phyloP scores from a whole-genome alignment of 2,329 filamentous ascomycete species.

The Lachnellula subtilissima region DNA sequence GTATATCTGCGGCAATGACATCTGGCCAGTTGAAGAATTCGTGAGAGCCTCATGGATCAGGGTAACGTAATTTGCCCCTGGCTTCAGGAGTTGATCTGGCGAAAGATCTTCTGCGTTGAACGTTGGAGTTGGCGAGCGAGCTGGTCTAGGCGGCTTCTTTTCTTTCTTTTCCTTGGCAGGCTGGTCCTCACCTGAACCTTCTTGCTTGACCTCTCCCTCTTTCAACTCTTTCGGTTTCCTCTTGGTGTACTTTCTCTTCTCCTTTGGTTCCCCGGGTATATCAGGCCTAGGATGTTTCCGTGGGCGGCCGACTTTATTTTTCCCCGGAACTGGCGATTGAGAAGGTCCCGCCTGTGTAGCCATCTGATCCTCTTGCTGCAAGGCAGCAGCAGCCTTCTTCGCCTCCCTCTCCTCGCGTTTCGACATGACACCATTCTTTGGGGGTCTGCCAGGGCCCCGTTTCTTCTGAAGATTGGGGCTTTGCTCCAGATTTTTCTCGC shows the following conservation, averaged over 20 bases:
- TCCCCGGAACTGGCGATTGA: constrained; percentile 29
- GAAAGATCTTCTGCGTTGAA: constrained; percentile 55
- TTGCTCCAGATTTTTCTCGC: background rate
- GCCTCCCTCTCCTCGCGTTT: constrained; percentile 65
- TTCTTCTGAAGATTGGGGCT: constrained; percentile 32
- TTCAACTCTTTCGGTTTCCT: constrained; percentile 49
- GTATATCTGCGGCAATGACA: constrained; percentile 57
- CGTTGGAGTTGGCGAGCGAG: constrained; percentile 48
- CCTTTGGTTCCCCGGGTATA: constrained; percentile 46
- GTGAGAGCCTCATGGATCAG: constrained; percentile 53
- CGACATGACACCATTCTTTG: constrained; percentile 79
- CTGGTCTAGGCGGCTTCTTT: constrained; percentile 41
- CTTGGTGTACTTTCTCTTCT: constrained; percentile 64
- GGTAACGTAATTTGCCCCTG: constrained; percentile 51
- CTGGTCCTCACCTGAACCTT: constrained; percentile 49
- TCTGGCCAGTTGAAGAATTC: constrained; percentile 42
- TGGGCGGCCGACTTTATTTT: constrained; percentile 61
- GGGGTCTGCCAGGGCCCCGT: constrained; percentile 73
- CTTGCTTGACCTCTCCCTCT: constrained; percentile 43
- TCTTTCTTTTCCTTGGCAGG: constrained; percentile 47
- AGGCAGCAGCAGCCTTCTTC: constrained; percentile 42
- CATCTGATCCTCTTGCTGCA: constrained; percentile 37
- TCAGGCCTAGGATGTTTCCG: constrained; percentile 59
- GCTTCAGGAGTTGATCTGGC: constrained; percentile 68
- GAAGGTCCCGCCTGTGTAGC: constrained; percentile 42